Conservation (phyloP, 108 stramenopile species). For the Ochromonas danica region DNA sequence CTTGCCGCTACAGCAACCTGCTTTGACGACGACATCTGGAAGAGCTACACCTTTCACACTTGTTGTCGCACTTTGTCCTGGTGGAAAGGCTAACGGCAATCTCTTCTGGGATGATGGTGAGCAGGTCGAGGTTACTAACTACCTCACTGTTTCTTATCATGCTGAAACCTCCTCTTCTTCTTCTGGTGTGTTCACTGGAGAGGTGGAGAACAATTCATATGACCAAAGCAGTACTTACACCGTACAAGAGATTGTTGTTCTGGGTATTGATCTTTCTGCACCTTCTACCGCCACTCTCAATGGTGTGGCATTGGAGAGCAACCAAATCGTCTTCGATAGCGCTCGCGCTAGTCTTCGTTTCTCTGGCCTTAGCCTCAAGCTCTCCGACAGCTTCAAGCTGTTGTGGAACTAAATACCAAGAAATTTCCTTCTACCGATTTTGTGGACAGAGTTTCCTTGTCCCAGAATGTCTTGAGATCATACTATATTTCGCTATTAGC, state of each 20-base stretch:
- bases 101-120: slow-evolving; percentile 36
- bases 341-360: background rate
- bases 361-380: background rate
- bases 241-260: background rate
- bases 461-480: too few relatives aligned
- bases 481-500: too few relatives aligned
- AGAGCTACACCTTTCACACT: slow-evolving; percentile 27
- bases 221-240: background rate
- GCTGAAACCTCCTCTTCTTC: background rate
- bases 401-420: background rate
- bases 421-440: too few relatives aligned
- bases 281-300: background rate
- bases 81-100: background rate
- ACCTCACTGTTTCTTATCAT: background rate
- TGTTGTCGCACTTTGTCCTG: background rate
- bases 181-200: background rate
- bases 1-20: slow-evolving; percentile 22
- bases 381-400: background rate
- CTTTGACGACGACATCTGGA: slow-evolving; percentile 11
- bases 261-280: background rate
- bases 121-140: slow-evolving; percentile 9
- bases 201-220: background rate
- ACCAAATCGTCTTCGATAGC: slow-evolving; percentile 12
- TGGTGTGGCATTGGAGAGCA: background rate
- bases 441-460: too few relatives aligned